Evolutionary conservation across 2,329 filamentous ascomycete species (phyloP).

Genomic region (Zymoseptoria passerinii): DNA sequence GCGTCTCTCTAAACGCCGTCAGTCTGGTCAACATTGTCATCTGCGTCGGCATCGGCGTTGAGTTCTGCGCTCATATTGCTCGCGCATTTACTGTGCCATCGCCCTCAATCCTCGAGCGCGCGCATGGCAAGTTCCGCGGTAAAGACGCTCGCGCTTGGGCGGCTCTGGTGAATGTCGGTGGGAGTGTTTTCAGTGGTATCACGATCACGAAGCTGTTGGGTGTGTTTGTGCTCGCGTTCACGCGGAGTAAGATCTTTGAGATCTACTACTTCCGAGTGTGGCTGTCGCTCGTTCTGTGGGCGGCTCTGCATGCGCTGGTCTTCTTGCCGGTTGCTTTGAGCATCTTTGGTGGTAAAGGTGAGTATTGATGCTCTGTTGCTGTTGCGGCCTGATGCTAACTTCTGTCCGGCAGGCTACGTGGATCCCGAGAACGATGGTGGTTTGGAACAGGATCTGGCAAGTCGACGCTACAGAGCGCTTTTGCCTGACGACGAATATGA

Average conservation of each 20-base stretch:
- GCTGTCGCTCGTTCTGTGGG: constrained; percentile 84
- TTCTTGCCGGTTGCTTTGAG: constrained; percentile 87
- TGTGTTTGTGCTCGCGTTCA: constrained; percentile 87
- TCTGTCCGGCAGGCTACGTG: constrained; percentile 55
- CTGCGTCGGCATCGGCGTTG: constrained; percentile 90
- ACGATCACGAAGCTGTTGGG: constrained; percentile 92
- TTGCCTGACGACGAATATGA: constrained; percentile 70
- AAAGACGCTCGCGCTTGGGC: constrained; percentile 85
- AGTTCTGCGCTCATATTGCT: constrained; percentile 96
- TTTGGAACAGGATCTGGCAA: constrained; percentile 79
- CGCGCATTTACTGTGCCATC: constrained; percentile 93
- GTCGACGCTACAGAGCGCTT: constrained; percentile 67
- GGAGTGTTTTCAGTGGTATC: constrained; percentile 91
- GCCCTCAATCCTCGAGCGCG: constrained; percentile 69
- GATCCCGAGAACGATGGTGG: constrained; percentile 83
- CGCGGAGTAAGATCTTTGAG: constrained; percentile 95
- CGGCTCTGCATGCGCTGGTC: constrained; percentile 77
- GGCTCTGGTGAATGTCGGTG: constrained; percentile 87
- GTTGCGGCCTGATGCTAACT: constrained; percentile 10
- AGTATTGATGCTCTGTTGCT: constrained; percentile 20
- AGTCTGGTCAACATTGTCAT: constrained; percentile 95
- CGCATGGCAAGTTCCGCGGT: constrained; percentile 65
- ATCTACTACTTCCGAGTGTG: constrained; percentile 98
- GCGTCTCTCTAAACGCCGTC: constrained; percentile 88
- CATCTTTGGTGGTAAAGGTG: constrained; percentile 70